Conservation (phyloP, 257 asterid genomes). For the Solanum lycopersicoides region DNA sequence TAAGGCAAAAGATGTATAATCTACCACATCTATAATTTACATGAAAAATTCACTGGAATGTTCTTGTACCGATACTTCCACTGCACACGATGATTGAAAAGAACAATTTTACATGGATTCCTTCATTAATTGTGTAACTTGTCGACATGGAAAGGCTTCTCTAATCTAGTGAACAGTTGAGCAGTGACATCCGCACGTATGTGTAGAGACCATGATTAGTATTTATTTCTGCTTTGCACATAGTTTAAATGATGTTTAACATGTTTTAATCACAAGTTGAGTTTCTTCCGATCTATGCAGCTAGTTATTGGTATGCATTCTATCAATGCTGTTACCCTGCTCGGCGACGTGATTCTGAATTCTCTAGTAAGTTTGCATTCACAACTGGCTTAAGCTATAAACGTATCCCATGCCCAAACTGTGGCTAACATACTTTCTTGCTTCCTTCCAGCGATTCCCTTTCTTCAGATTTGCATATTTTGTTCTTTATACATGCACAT, state of each 20-base stretch:
- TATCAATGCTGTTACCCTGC: constrained; percentile 50
- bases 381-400: not conserved
- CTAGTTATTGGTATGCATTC: constrained; percentile 61
- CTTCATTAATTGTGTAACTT: not conserved
- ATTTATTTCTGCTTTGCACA: not conserved
- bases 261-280: not conserved
- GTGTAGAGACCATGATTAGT: not conserved
- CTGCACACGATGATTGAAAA: not conserved
- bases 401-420: not conserved
- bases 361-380: constrained; percentile 36
- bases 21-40: not conserved
- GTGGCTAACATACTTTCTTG: constrained; percentile 2
- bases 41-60: not conserved
- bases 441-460: constrained; percentile 65
- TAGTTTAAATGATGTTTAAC: not conserved
- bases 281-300: constrained; percentile 23
- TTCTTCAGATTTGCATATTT: constrained; percentile 82
- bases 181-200: not conserved
- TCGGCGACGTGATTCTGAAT: constrained; percentile 57
- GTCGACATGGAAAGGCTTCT: not conserved
- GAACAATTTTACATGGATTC: not conserved
- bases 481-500: constrained; percentile 51
- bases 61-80: not conserved
- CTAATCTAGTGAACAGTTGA: not conserved
- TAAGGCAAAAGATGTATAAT: not conserved